Conservation (phyloP, 2,329 filamentous ascomycete species). For the Lachnum nothofagi region DNA sequence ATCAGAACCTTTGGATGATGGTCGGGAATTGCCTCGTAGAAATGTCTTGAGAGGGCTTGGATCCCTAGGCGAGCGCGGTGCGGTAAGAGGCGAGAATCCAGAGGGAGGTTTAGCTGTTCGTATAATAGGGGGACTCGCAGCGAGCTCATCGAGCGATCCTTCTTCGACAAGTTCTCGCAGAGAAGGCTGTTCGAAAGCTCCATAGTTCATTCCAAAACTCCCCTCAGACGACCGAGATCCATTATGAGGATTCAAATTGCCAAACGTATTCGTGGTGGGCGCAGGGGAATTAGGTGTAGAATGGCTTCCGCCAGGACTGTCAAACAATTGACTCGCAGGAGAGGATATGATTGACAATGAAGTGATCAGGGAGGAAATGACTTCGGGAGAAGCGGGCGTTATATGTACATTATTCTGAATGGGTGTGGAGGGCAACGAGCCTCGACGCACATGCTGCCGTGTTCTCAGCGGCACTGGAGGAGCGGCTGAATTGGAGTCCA, state of each 20-base stretch:
- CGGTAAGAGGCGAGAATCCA: constrained; percentile 67
- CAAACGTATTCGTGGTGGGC: constrained; percentile 28
- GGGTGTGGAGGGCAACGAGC: constrained; percentile 27
- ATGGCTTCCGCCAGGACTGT: constrained; percentile 40
- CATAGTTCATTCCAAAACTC: constrained; percentile 69
- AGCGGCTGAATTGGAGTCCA: constrained; percentile 25
- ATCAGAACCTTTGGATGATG: constrained; percentile 56
- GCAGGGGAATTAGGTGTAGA: constrained; percentile 37
- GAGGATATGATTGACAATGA: constrained; percentile 63
- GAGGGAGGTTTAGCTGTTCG: constrained; percentile 78
- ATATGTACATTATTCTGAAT: constrained; percentile 30
- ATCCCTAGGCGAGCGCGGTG: constrained; percentile 47
- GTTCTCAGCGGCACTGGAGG: constrained; percentile 27
- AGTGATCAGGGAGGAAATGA: constrained; percentile 66
- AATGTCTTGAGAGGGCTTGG: constrained; percentile 53
- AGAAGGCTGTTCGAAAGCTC: constrained; percentile 52
- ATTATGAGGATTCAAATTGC: constrained; percentile 19
- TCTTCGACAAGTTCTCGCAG: constrained; percentile 47
- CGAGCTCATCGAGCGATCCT: constrained; percentile 52
- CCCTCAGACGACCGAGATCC: constrained; percentile 28
- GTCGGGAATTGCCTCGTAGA: constrained; percentile 49
- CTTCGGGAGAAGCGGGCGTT: constrained; percentile 50
- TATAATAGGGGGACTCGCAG: constrained; percentile 65
- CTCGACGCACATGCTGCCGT: constrained; percentile 28
- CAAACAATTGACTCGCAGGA: constrained; percentile 65